phyloP scores from a whole-genome alignment of 1,139 yeast species.

The Diutina sp. region DNA sequence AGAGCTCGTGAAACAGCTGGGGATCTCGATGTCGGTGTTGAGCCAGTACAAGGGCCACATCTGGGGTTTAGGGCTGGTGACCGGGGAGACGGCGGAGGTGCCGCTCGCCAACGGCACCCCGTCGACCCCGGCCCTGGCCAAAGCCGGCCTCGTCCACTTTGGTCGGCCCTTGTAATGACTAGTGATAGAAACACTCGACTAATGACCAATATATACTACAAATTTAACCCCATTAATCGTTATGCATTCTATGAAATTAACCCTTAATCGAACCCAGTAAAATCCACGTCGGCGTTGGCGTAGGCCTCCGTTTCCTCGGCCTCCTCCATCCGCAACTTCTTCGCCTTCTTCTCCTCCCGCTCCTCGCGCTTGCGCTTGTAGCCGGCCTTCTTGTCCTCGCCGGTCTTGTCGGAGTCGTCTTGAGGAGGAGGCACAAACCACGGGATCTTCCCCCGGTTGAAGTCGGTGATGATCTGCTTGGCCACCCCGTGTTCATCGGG shows the following conservation, averaged over 20 bases:
- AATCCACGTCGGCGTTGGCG: background rate
- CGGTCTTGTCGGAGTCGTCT: conserved; percentile 40
- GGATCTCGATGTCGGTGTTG: conserved; percentile 21
- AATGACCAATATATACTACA: background rate
- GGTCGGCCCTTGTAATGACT: background rate
- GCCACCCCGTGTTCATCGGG: conserved; percentile 94
- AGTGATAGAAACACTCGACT: background rate
- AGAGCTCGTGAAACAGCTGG: conserved; percentile 35
- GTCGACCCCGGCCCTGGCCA: conserved; percentile 1
- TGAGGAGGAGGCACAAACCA: conserved; percentile 96
- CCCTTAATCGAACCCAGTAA: conserved; percentile 2
- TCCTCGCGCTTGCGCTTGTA: conserved; percentile 40
- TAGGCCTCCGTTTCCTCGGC: background rate
- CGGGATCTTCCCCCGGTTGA: conserved; percentile 94
- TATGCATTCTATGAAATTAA: background rate
- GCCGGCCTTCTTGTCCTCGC: conserved; percentile 43
- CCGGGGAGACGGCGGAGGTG: background rate
- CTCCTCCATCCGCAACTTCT: background rate
- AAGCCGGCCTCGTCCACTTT: conserved; percentile 1
- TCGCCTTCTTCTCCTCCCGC: conserved; percentile 16
- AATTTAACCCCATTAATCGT: background rate
- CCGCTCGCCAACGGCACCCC: background rate
- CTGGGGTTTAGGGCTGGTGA: conserved; percentile 32
- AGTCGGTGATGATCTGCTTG: conserved; percentile 81
- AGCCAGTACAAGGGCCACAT: conserved; percentile 35